A percentile compares a stretch with the other conserved stretches of the same genome.
Evolutionary conservation across 352 stramenopile genomes (phyloP).

Genomic region (Phytophthora meadii): DNA sequence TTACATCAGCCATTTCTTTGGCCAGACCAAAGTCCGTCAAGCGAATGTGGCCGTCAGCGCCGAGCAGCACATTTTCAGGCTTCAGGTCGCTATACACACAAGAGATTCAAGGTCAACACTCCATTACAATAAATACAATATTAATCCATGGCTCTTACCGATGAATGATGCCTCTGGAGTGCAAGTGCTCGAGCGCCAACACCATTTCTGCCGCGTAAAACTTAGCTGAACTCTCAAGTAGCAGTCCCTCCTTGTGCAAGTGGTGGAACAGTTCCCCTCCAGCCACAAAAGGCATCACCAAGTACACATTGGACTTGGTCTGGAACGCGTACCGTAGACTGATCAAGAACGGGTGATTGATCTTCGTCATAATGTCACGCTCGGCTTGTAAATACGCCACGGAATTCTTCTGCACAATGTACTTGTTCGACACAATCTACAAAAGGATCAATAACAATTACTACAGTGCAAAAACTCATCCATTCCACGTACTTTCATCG

Average conservation of each 20-base stretch:
- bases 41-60: conserved; percentile 82
- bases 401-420: conserved; percentile 87
- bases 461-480: neutral
- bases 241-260: conserved; percentile 63
- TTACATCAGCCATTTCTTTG: conserved; percentile 79
- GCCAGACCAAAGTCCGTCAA: conserved; percentile 88
- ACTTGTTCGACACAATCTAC: conserved; percentile 87
- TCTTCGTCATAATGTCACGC: conserved; percentile 89
- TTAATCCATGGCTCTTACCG: conserved; percentile 32
- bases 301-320: conserved; percentile 80
- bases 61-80: conserved; percentile 86
- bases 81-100: conserved; percentile 72
- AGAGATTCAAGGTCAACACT: conserved; percentile 2
- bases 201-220: conserved; percentile 90
- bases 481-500: conserved; percentile 75
- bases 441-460: neutral
- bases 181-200: conserved; percentile 79
- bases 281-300: conserved; percentile 83
- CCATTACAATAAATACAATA: neutral
- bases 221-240: conserved; percentile 74
- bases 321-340: conserved; percentile 85
- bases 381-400: conserved; percentile 81
- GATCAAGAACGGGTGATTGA: conserved; percentile 87
- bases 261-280: conserved; percentile 79
- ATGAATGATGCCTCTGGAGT: conserved; percentile 82